Conservation (phyloP, 352 stramenopile species). For the Globisporangium ultimum region DNA sequence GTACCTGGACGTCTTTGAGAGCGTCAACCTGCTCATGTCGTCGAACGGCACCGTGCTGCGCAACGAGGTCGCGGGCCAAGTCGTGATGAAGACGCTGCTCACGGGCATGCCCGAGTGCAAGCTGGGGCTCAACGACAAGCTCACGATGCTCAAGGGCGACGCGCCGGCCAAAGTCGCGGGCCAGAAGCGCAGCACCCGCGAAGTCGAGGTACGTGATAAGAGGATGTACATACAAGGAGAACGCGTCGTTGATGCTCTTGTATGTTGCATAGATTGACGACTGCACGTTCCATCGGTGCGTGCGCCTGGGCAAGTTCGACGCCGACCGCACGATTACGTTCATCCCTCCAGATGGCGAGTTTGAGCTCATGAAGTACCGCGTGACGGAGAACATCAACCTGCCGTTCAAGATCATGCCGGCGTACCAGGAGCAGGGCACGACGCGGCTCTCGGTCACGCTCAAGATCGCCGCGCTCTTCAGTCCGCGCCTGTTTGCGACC, state of each 20-base stretch:
- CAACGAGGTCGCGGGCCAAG: constrained; percentile 95
- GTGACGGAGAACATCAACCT: constrained; percentile 98
- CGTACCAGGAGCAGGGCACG: constrained; percentile 93
- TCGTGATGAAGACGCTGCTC: constrained; percentile 98
- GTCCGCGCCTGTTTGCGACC: constrained; percentile 94
- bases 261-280: constrained; percentile 94
- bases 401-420: constrained; percentile 97
- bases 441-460: constrained; percentile 76
- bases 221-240: not conserved
- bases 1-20: constrained; percentile 97
- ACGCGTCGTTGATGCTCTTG: not conserved
- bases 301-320: constrained; percentile 98
- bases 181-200: constrained; percentile 68
- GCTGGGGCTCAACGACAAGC: constrained; percentile 98
- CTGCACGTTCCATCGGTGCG: constrained; percentile 98
- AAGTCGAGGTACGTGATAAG: constrained; percentile 43
- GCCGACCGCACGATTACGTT: constrained; percentile 97
- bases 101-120: constrained; percentile 99
- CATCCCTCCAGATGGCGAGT: constrained; percentile 97
- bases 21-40: constrained; percentile 96
- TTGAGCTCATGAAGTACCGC: constrained; percentile 98
- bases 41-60: constrained; percentile 91
- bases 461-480: constrained; percentile 94
- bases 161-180: constrained; percentile 48
- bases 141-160: constrained; percentile 96